These are phyloP conservation scores for Aphanoascus verrucosus DNA, from an alignment of 2,329 filamentous ascomycete genomes.

Conservation along the genomic window DNA sequence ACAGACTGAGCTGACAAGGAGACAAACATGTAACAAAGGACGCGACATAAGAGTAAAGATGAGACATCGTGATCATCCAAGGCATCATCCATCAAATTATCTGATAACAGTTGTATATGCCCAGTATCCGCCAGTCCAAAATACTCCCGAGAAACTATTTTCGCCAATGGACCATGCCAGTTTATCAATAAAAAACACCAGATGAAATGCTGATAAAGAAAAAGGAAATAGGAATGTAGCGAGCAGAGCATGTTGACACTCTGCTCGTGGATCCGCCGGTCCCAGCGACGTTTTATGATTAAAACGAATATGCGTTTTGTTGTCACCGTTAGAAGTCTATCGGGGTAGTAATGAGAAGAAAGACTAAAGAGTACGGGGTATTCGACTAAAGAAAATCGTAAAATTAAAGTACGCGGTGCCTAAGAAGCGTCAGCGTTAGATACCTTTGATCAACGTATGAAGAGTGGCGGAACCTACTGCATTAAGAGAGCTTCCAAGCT, in stretches of 20 bases:
- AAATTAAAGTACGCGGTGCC: constrained; percentile 25
- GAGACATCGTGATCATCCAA: not conserved
- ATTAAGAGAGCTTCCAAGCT: constrained; percentile 49
- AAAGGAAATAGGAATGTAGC: not conserved
- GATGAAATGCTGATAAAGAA: not conserved
- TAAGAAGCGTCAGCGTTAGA: constrained; percentile 16
- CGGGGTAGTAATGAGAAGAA: not conserved
- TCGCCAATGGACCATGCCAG: not conserved
- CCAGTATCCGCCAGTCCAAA: not conserved
- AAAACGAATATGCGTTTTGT: not conserved
- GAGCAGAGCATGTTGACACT: not conserved
- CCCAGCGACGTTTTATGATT: constrained; percentile 7
- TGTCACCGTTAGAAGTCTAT: not conserved
- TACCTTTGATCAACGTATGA: not conserved
- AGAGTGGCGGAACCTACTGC: constrained; percentile 34
- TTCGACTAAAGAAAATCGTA: not conserved
- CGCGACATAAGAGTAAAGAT: not conserved
- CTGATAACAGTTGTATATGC: not conserved
- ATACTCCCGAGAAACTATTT: not conserved
- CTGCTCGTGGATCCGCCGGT: not conserved
- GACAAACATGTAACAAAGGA: not conserved
- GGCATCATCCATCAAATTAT: not conserved
- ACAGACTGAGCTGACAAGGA: not conserved
- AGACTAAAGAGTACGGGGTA: not conserved
- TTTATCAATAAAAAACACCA: constrained; percentile 1